A percentile compares a stretch with the other conserved stretches of the same genome.
Conservation (phyloP, 768 basidiomycete species). For the Lactarius evosmus region DNA sequence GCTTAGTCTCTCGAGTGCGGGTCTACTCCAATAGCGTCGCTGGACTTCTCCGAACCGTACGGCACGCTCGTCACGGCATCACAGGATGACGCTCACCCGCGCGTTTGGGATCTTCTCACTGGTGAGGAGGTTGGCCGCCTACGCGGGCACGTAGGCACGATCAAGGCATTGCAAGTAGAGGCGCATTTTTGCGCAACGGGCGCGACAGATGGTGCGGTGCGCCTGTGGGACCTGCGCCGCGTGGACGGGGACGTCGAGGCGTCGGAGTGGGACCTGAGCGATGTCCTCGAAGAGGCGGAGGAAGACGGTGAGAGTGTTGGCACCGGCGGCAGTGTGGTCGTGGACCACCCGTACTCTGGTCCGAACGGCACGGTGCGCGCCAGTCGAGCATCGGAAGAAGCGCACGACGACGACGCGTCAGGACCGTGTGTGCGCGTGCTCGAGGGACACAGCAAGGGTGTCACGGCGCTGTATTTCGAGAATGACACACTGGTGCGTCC, state of each 20-base stretch:
- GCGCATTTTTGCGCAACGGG: slow-evolving; percentile 89
- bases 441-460: slow-evolving; percentile 90
- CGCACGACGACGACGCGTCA: background rate
- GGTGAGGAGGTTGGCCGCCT: slow-evolving; percentile 85
- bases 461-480: slow-evolving; percentile 94
- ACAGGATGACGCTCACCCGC: slow-evolving; percentile 79
- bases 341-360: slow-evolving; percentile 39
- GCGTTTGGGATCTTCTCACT: slow-evolving; percentile 91
- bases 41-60: slow-evolving; percentile 97
- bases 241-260: slow-evolving; percentile 72
- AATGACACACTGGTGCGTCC: slow-evolving; percentile 82
- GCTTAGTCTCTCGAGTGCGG: slow-evolving; percentile 78
- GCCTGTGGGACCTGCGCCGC: slow-evolving; percentile 86
- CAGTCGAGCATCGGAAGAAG: slow-evolving; percentile 29
- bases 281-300: slow-evolving; percentile 64
- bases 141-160: slow-evolving; percentile 72
- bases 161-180: slow-evolving; percentile 93
- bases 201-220: slow-evolving; percentile 78
- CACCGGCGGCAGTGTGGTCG: slow-evolving; percentile 33
- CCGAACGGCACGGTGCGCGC: slow-evolving; percentile 37
- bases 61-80: slow-evolving; percentile 88
- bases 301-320: slow-evolving; percentile 36
- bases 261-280: slow-evolving; percentile 53
- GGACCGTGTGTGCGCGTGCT: slow-evolving; percentile 69
- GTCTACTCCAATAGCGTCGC: slow-evolving; percentile 73